These are phyloP conservation scores for Pseudodiploospora longispora DNA, from an alignment of 2,329 filamentous ascomycete species.

Conservation along the genomic window DNA sequence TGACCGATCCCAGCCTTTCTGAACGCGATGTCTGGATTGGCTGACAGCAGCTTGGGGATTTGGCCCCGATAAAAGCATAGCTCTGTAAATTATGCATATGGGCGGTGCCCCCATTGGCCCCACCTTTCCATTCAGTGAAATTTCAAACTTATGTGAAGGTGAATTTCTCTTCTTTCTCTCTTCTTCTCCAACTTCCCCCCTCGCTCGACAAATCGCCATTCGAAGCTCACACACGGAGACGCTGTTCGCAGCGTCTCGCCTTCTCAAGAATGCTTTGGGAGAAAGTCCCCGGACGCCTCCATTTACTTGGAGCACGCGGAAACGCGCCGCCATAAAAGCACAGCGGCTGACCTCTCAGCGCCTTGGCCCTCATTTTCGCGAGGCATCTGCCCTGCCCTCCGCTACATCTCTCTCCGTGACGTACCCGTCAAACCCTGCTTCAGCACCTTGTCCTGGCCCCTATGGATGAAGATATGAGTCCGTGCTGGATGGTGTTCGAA, in stretches of 20 bases:
- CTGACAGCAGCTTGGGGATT: constrained; percentile 3
- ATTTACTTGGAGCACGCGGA: constrained; percentile 54
- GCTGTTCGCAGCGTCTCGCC: constrained; percentile 25
- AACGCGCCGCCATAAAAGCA: constrained; percentile 99
- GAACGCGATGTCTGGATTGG: constrained; percentile 19
- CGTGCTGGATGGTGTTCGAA: constrained; percentile 26
- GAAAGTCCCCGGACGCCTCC: constrained; percentile 98
- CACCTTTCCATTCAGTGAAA: constrained; percentile 18
- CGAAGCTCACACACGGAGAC: constrained; percentile 94
- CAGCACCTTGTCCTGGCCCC: constrained; percentile 32
- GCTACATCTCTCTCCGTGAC: constrained; percentile 31
- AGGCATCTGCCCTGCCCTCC: constrained; percentile 31
- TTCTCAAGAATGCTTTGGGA: constrained; percentile 71
- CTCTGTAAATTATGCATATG: constrained; percentile 9
- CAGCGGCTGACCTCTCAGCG: constrained; percentile 71
- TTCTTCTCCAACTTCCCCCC: constrained; percentile 53
- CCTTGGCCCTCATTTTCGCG: constrained; percentile 40
- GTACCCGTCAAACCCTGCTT: constrained; percentile 24
- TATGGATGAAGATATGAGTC: constrained; percentile 89
- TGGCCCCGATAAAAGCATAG: constrained; percentile 10
- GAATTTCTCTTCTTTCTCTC: constrained; percentile 16
- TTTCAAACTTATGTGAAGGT: constrained; percentile 8
- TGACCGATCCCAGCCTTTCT: constrained; percentile 8
- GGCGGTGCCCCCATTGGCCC: constrained; percentile 10
- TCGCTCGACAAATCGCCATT: constrained; percentile 99